Evolutionary conservation across 2,329 filamentous ascomycete genomes (phyloP), one percentile per base, ranked within the genome.

Genomic region (Hypoxylon sp.): DNA sequence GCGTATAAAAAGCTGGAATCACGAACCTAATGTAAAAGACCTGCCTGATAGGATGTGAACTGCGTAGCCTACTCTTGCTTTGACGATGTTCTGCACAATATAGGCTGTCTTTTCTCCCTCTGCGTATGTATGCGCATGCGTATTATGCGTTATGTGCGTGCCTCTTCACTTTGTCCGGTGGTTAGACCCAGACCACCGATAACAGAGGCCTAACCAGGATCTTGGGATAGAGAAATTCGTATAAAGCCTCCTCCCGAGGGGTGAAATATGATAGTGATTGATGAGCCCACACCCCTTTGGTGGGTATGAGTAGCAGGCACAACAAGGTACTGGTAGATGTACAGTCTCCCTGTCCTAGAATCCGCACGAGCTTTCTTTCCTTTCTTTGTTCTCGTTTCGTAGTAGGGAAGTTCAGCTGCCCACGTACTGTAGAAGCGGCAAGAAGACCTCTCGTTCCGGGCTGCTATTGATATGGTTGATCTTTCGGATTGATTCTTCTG

Each of bases 241-340:
- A 56, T 57, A 47, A 53, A 58, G 66, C 53, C 32, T 65, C 48
- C 44, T 60, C 54, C 42, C 47, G 67, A 68, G 62, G 62, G 61
- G 62, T 70, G 69, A 62, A 60, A 35, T 68, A 62, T 50, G 60
- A 53, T 27, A 68, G 42, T 64, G 53, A 66, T 71, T 73, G 74
- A 75, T 76, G 70, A 73, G 50, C 56, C 63, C 73, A 74, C 74
- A 32, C 75, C 74, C 73, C 70, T 67, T 69, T 68, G 53, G 61
- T 65, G 59, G 47, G 63, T 57, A 64, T 57, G 31, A 57, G 15
- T 52, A 27, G 56, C 54, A 69, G 62, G 50, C 46, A 68, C 48
- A 63, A 62, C 64, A 52, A 67, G 54, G 56, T 68, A 51, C 58
- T 70, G 61, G 68, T 57, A 63, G 63, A 72, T 70, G 70, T 66